Percentiles rank a stretch among this genome's conserved stretches.
phyloP scores from a whole-genome alignment of 768 basidiomycete species.

The Tremella fuciformis region DNA sequence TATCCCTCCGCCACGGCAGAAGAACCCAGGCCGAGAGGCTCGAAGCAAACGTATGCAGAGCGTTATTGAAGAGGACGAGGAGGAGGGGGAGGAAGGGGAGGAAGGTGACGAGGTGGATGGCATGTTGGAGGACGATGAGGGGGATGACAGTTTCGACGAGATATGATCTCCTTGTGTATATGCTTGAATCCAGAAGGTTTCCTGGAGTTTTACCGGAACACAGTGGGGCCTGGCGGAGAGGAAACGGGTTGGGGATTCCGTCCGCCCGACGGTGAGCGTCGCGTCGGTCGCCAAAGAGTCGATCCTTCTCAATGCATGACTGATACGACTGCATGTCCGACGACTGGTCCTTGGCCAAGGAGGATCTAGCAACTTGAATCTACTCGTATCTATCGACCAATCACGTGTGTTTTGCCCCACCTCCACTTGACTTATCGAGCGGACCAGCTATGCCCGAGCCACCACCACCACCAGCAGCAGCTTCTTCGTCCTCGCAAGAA shows the following conservation, averaged over 20 bases:
- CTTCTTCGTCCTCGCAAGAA: no score
- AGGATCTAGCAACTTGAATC: no score
- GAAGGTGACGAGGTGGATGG: constrained; percentile 33
- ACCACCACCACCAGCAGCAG: no score
- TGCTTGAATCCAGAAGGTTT: background rate
- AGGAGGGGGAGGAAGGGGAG: constrained; percentile 22
- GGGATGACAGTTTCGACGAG: background rate
- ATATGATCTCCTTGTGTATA: background rate
- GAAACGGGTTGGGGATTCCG: background rate
- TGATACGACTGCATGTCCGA: no score
- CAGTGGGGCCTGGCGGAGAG: background rate
- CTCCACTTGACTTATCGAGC: no score
- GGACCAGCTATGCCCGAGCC: no score
- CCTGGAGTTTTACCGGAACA: background rate
- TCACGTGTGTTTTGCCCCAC: no score
- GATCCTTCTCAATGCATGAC: no score
- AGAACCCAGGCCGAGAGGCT: constrained; percentile 2
- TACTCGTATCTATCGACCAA: no score
- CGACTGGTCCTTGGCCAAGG: no score
- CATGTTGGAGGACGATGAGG: constrained; percentile 5
- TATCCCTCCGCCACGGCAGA: background rate
- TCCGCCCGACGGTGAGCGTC: no score
- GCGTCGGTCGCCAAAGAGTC: no score
- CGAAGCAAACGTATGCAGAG: constrained; percentile 25
- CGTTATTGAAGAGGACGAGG: constrained; percentile 18